phyloP scores from a whole-genome alignment of 768 basidiomycete species.

The Pisolithus microcarpus region DNA sequence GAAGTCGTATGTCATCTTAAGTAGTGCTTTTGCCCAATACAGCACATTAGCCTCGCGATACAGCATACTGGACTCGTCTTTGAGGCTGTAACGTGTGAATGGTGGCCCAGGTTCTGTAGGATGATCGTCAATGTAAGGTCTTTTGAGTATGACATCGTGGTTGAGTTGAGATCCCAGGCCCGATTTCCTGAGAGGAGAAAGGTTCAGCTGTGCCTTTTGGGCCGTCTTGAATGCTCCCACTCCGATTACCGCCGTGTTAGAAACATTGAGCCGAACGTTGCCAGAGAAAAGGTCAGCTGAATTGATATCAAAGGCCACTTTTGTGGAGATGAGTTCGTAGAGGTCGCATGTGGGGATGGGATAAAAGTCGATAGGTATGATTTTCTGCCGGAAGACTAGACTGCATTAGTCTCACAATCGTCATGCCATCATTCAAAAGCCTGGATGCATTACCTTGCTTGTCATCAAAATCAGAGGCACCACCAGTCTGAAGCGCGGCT shows the following conservation, averaged over 20 bases:
- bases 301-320: not conserved
- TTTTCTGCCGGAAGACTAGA: not conserved
- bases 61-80: no score
- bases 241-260: not conserved
- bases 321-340: not conserved
- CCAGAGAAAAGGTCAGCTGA: not conserved
- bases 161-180: no score
- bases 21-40: conserved; percentile 6
- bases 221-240: conserved; percentile 6
- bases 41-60: not conserved
- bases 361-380: not conserved
- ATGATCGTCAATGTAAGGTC: not conserved
- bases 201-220: conserved; percentile 1
- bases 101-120: not conserved
- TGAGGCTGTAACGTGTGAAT: not conserved
- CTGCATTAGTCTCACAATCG: not conserved
- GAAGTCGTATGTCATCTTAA: conserved; percentile 5
- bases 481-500: not conserved
- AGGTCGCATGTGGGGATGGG: not conserved
- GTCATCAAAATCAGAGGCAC: not conserved
- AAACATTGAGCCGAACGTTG: not conserved
- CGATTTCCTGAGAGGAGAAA: not conserved
- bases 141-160: not conserved
- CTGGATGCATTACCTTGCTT: not conserved
- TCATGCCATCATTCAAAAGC: not conserved